Evolutionary conservation across 1,284 basidiomycete genomes (phyloP), one percentile per base, ranked within the genome.

Genomic region (Fistulina hepatica): DNA sequence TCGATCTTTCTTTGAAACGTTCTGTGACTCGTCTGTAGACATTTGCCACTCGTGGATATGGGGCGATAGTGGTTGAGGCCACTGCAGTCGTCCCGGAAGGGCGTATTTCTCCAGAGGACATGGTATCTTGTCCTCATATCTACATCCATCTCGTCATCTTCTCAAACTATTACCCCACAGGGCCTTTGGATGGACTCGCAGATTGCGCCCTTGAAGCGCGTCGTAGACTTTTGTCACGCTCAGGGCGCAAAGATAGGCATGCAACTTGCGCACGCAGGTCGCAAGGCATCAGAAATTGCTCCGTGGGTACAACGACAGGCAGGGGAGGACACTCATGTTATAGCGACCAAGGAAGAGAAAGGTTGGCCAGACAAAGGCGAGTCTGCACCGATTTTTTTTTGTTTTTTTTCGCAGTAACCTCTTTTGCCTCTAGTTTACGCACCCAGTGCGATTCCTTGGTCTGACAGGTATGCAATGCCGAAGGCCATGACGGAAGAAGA

Each of bases 141-240:
- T 33, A 5, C 12, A 17, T 9, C 7, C 6, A 8, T 33, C 5
- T 8, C 20, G 6, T 3, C 1, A 6, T 6, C 11, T 17, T 12
- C 8, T 15, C 5, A 12, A 23, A 30, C 44, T 21, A 45, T 27
- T 16, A 2, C 33, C 11, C 19, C 31, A 17, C 33, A 68, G 64
- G 83, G 83, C 0, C 60, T 89, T 31, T 91, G 84, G 81, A 57
- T 60, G 15, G 81, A 85, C 54, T 63, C 63, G 8, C 83, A 89
- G 36, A 73, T 83, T 31, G 67, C 62, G 21, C 71, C 76, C 0
- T 61, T 81, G 41, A 71, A 71, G 48, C 67, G 72, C 17, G 69
- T 86, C 40, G 76, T 83, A 40, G 65, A 77, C 30, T 81, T 78
- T 47, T 65, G 71, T 26, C 81, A 84, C 53, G 59, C 69, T 16